Evolutionary conservation across 345 rosid species (phyloP).

Genomic region (Syzygium aqueum): DNA sequence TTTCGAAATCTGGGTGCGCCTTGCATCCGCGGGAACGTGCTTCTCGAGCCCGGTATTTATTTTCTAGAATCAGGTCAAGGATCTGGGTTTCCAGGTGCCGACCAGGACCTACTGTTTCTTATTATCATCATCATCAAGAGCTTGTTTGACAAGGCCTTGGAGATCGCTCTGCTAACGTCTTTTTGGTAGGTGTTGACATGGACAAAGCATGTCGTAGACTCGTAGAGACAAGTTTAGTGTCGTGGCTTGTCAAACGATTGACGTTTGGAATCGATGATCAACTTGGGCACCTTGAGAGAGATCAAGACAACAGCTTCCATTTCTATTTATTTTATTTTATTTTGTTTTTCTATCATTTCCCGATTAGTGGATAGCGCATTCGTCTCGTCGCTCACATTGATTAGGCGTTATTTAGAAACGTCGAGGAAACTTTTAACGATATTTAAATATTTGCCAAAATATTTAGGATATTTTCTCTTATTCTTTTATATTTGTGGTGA

Average conservation of each 20-base stretch:
- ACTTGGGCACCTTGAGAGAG: not conserved
- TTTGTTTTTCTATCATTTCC: not conserved
- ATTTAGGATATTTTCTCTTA: not conserved
- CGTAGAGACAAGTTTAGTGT: not conserved
- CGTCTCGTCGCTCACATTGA: not conserved
- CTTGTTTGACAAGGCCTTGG: not conserved
- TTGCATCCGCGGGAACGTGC: not conserved
- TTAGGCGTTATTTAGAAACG: not conserved
- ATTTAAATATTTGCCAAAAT: not conserved
- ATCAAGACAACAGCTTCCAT: not conserved
- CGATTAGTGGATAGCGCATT: not conserved
- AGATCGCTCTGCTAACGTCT: not conserved
- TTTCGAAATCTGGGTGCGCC: not conserved
- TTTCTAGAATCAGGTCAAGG: not conserved
- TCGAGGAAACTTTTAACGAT: not conserved
- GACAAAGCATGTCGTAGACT: not conserved
- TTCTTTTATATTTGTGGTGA: too few species aligned
- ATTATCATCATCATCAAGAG: not conserved
- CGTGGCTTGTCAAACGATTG: not conserved
- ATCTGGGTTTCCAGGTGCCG: not conserved
- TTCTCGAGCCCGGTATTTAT: not conserved
- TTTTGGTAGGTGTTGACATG: not conserved
- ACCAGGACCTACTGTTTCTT: not conserved
- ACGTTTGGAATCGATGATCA: not conserved
- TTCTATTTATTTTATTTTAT: too few species aligned